Percentiles rank a stretch among this genome's conserved stretches.
phyloP scores from a whole-genome alignment of 306 rosid genomes.

The Fragaria vesca region DNA sequence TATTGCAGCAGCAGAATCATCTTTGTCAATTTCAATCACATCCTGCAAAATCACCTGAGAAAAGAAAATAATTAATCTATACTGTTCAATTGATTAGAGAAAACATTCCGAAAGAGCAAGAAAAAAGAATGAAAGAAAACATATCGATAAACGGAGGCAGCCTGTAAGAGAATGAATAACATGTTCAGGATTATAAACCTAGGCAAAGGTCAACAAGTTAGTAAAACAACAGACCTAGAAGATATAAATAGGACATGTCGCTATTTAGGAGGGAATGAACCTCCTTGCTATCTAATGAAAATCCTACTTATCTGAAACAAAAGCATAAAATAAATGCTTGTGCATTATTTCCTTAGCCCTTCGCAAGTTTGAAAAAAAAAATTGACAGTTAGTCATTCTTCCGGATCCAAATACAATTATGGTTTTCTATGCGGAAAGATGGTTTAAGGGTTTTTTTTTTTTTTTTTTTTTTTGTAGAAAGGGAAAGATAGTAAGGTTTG shows the following conservation, averaged over 20 bases:
- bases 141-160: not conserved
- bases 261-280: not conserved
- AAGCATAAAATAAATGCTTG: not conserved
- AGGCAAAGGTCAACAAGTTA: not conserved
- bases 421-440: not conserved
- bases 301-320: not conserved
- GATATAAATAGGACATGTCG: not conserved
- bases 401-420: not conserved
- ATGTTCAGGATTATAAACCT: not conserved
- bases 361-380: not conserved
- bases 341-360: not conserved
- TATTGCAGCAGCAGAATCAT: constrained; percentile 42
- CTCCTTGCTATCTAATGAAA: not conserved
- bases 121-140: not conserved
- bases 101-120: not conserved
- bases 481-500: not conserved
- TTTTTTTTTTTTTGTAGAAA: too few species aligned
- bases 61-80: constrained; percentile 20
- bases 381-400: not conserved
- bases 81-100: not conserved
- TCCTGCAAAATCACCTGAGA: constrained; percentile 43
- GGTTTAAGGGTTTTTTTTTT: not conserved
- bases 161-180: not conserved
- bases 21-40: constrained; percentile 56
- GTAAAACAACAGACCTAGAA: not conserved